These are phyloP conservation scores for Tephrocybe sp. DNA, from an alignment of 768 basidiomycete species.

Conservation along the genomic window DNA sequence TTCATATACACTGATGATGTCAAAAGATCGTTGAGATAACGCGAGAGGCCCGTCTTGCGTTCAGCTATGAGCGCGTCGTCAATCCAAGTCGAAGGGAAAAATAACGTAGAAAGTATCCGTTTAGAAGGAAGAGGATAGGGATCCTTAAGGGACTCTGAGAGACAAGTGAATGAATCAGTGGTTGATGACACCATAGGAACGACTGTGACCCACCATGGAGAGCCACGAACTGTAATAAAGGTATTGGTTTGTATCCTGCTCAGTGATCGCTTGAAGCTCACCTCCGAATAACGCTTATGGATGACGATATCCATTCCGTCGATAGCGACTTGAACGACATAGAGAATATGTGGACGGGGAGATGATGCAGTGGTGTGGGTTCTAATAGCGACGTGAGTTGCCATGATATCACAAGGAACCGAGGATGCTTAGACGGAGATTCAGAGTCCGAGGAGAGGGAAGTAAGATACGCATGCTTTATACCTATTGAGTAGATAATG, in stretches of 20 bases:
- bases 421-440: no score
- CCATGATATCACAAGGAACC: no score
- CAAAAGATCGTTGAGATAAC: slow-evolving; percentile 39
- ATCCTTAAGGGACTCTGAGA: slow-evolving; percentile 28
- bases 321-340: background rate
- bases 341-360: background rate
- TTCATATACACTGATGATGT: slow-evolving; percentile 31
- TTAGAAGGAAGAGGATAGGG: slow-evolving; percentile 45
- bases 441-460: no score
- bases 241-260: no score
- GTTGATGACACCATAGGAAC: background rate
- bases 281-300: no score
- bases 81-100: slow-evolving; percentile 51
- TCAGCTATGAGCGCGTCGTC: slow-evolving; percentile 50
- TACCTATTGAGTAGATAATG: no score
- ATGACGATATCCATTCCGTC: background rate
- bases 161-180: background rate
- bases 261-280: no score
- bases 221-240: slow-evolving; percentile 28
- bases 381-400: background rate
- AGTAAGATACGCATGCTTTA: no score
- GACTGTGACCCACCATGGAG: slow-evolving; percentile 29
- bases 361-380: background rate
- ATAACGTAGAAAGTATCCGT: slow-evolving; percentile 44
- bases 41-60: slow-evolving; percentile 44